Conservation (phyloP, 352 stramenopile genomes). For the Phytophthora sp. region DNA sequence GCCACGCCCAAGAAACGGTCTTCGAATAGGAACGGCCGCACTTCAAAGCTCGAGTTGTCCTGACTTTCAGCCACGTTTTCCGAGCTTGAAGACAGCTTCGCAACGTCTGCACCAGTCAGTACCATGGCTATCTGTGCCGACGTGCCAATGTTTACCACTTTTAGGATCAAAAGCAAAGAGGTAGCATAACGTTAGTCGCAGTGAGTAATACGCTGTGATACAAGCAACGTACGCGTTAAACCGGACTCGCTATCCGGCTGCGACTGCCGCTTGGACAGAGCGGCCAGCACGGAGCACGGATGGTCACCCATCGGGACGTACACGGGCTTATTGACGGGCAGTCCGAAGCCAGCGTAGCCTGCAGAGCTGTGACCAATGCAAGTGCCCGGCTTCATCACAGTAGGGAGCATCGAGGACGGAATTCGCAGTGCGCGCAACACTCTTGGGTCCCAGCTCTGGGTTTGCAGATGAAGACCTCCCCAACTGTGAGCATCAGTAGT, state of each 20-base stretch:
- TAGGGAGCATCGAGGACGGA: slow-evolving; percentile 64
- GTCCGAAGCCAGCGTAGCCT: slow-evolving; percentile 29
- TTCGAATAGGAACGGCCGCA: slow-evolving; percentile 70
- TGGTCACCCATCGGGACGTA: slow-evolving; percentile 82
- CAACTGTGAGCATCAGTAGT: slow-evolving; percentile 81
- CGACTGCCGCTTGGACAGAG: slow-evolving; percentile 42
- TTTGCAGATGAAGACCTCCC: slow-evolving; percentile 61
- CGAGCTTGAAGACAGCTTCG: slow-evolving; percentile 18
- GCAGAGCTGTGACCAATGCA: slow-evolving; percentile 47
- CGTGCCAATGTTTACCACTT: slow-evolving; percentile 86
- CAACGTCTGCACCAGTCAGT: slow-evolving; percentile 44
- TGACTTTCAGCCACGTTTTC: neutral
- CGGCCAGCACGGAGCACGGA: slow-evolving; percentile 71
- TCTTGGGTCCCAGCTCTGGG: slow-evolving; percentile 50
- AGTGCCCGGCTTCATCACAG: slow-evolving; percentile 54
- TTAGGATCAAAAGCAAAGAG: slow-evolving; percentile 3
- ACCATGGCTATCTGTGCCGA: slow-evolving; percentile 83
- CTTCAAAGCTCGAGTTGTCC: slow-evolving; percentile 60
- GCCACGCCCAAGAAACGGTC: slow-evolving; percentile 71
- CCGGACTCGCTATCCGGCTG: slow-evolving; percentile 33
- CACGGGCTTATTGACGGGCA: slow-evolving; percentile 49
- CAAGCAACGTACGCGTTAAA: slow-evolving; percentile 47
- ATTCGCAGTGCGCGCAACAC: slow-evolving; percentile 63
- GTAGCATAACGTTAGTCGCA: slow-evolving; percentile 13
- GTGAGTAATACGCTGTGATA: neutral